Evolutionary conservation across 108 stramenopile species (phyloP).

Genomic region (Epipyxis sp.): DNA sequence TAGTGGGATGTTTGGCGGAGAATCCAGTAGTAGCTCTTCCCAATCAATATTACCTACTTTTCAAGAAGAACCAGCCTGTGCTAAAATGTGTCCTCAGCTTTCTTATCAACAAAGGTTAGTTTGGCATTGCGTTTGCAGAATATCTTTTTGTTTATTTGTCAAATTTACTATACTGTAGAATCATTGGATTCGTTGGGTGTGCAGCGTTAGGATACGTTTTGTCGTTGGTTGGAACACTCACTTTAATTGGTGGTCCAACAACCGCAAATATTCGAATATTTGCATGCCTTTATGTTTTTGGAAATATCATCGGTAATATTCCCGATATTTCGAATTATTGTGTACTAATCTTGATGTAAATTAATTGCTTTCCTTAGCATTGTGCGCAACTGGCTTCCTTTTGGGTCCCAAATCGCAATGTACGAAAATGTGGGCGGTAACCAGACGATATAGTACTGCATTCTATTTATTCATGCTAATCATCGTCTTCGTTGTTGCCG

Average conservation of each 20-base stretch:
- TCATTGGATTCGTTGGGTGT: constrained; percentile 49
- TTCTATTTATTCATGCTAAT: constrained; percentile 35
- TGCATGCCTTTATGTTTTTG: constrained; percentile 52
- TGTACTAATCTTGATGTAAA: neutral
- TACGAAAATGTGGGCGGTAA: constrained; percentile 25
- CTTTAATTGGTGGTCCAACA: constrained; percentile 14
- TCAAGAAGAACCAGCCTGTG: too few relatives aligned
- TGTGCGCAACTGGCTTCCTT: constrained; percentile 37
- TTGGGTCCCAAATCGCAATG: constrained; percentile 31
- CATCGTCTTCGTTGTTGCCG: constrained; percentile 27
- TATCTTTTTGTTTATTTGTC: too few relatives aligned
- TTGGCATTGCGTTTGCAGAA: too few relatives aligned
- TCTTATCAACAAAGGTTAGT: too few relatives aligned
- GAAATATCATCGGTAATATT: constrained; percentile 32
- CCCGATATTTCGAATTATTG: neutral
- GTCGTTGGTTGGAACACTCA: constrained; percentile 45
- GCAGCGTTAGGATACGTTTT: constrained; percentile 48
- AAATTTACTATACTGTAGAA: constrained; percentile 17
- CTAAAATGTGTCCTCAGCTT: too few relatives aligned
- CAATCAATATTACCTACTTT: too few relatives aligned
- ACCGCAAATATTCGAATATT: constrained; percentile 39
- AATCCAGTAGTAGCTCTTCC: too few relatives aligned
- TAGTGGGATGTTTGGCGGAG: too few relatives aligned
- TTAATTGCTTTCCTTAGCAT: neutral
- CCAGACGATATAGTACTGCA: constrained; percentile 21